Evolutionary conservation across 108 stramenopile species (phyloP), one percentile per base, ranked within the genome.

Genomic region (Nannochloropsis oceanica): DNA sequence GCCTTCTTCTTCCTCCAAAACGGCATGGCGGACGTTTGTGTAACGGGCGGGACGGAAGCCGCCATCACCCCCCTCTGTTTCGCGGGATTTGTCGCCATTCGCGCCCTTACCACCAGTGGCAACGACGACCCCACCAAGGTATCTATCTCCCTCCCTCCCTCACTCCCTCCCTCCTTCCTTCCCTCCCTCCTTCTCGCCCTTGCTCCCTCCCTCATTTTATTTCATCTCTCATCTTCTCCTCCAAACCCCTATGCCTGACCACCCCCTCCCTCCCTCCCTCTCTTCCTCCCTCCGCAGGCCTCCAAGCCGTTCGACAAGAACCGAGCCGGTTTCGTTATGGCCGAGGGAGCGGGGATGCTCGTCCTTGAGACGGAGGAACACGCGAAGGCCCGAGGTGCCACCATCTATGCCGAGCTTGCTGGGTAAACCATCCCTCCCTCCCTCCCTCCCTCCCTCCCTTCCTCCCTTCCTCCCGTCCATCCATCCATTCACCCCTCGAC

Each of bases 261-360:
- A 14, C 59, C 14, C 59, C 59, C 20, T 73, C 14, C 14, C 59
- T 20, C 59, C 59, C 59, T 20, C 59, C 59, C 59, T 20, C 14
- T 20, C 59, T 18, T 20, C 14, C 59, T 18, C 59, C 14, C 80
- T 25, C 12, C 80, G 26, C 80, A 25, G 11, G 97, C 95, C 80
- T 95, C 94, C 25, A 90, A 96, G 25, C 99, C 99, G 12, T 99
- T 99, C 84, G 97, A 97, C 92, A 92, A 92, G 43, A 93, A 92
- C 83, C 91, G 99, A 22, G 95, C 93, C 25, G 99, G 99, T 24
- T 99, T 99, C 86, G 92, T 99, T 86, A 98, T 99, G 97, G 99
- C 96, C 14, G 99, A 99, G 91, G 99, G 99, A 43, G 94, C 97
- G 8, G 99, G 97, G 44, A 96, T 98, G 18, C 87, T 99, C 34